Conservation (phyloP, 2,329 filamentous ascomycete species). For the Fusarium sp. region DNA sequence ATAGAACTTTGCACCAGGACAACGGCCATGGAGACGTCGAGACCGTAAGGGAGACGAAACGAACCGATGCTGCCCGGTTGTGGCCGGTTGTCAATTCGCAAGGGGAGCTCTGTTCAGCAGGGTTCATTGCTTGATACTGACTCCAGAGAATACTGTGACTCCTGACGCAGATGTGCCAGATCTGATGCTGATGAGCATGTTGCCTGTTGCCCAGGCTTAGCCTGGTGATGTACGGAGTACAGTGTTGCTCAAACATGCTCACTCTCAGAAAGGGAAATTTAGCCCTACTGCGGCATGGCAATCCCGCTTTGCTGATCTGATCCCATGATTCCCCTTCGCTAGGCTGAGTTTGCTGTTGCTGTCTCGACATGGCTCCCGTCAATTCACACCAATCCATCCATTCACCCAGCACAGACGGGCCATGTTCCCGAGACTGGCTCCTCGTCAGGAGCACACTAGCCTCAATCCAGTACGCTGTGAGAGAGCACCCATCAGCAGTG, state of each 20-base stretch:
- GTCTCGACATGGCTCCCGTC: conserved; percentile 33
- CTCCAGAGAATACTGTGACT: not conserved
- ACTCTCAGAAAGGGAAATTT: not conserved
- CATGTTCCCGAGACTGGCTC: conserved; percentile 24
- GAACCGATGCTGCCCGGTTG: conserved; percentile 38
- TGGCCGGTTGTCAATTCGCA: conserved; percentile 16
- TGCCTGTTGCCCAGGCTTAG: not conserved
- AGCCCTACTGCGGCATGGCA: conserved; percentile 8
- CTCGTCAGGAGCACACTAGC: conserved; percentile 27
- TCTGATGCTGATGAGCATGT: conserved; percentile 11
- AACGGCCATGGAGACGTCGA: conserved; percentile 7
- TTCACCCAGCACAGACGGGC: conserved; percentile 21
- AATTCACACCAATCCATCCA: conserved; percentile 21
- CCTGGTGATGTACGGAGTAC: not conserved
- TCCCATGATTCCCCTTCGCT: conserved; percentile 6
- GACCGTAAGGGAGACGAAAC: conserved; percentile 18
- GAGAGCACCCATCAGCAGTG: conserved; percentile 1
- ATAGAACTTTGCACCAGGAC: conserved; percentile 19
- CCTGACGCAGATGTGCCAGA: conserved; percentile 2
- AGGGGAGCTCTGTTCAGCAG: not conserved
- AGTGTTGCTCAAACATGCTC: not conserved
- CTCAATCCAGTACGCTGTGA: conserved; percentile 2
- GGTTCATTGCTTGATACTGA: not conserved
- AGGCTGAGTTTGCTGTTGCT: conserved; percentile 8
- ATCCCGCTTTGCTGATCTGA: not conserved